Percentiles rank a stretch among this genome's conserved stretches.
Conservation (phyloP, 176 grass and related monocot species). For the Phragmites australis region DNA sequence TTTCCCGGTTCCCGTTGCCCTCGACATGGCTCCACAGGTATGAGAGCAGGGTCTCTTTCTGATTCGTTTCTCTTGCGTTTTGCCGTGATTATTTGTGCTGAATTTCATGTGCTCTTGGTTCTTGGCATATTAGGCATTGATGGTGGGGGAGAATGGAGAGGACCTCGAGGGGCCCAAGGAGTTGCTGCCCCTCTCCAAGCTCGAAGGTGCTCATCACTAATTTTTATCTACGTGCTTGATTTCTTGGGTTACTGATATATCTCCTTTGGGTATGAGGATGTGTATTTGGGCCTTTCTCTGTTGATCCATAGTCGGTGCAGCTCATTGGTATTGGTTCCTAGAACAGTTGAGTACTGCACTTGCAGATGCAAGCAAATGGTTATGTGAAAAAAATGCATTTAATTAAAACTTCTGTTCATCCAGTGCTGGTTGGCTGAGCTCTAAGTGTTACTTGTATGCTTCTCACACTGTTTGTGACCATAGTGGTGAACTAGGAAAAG, state of each 20-base stretch:
- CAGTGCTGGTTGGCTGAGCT: not conserved
- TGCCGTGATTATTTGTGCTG: not conserved
- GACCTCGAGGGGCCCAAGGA: conserved; percentile 57
- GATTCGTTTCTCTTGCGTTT: not conserved
- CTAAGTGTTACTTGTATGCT: not conserved
- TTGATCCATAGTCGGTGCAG: not conserved
- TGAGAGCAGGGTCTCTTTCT: not conserved
- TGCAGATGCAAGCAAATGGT: not conserved
- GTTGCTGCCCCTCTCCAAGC: conserved; percentile 59
- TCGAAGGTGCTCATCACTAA: conserved; percentile 52
- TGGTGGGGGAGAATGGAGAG: conserved; percentile 65
- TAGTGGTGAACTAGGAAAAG: not conserved
- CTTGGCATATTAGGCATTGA: conserved; percentile 52
- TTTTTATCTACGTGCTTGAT: not conserved
- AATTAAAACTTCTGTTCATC: not conserved
- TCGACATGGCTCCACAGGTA: conserved; percentile 40
- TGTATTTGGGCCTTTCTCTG: not conserved
- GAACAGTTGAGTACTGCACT: not conserved
- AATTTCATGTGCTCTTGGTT: not conserved
- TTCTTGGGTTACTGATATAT: not conserved
- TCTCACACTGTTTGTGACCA: not conserved
- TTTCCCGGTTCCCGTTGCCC: not conserved
- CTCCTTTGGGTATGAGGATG: not conserved
- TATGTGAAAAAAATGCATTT: not conserved
- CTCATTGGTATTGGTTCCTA: not conserved